Conservation (phyloP, 1,284 basidiomycete genomes). For the Caloboletus firmus region DNA sequence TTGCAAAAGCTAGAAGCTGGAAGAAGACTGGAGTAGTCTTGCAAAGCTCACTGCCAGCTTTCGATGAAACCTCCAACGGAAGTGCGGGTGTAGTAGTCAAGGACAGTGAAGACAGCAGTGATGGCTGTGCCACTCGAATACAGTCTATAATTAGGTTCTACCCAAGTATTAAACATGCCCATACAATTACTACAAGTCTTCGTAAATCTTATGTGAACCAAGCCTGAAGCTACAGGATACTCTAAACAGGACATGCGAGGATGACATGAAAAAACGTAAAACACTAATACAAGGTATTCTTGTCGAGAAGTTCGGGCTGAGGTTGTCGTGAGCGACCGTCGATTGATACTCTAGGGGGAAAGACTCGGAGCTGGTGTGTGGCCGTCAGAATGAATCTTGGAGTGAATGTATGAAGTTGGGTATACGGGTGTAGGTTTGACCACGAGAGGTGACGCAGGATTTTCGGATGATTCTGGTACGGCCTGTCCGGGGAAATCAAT, state of each 20-base stretch:
- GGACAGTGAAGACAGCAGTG: not conserved
- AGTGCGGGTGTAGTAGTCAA: not conserved
- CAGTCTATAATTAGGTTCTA: conserved; percentile 5
- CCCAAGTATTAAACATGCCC: conserved; percentile 4
- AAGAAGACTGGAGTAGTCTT: not conserved
- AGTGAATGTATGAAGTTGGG: conserved; percentile 26
- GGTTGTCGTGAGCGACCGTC: not conserved
- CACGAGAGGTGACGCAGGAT: conserved; percentile 19
- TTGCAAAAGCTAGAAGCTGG: not conserved
- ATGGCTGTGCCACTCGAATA: not conserved
- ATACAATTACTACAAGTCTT: conserved; percentile 8
- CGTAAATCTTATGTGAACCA: conserved; percentile 1
- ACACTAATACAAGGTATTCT: conserved; percentile 13
- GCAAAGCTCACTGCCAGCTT: not conserved
- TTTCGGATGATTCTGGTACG: conserved; percentile 10
- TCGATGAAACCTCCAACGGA: not conserved
- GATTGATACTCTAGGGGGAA: conserved; percentile 9
- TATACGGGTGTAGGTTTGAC: conserved; percentile 33
- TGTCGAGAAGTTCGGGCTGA: not conserved
- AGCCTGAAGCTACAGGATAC: conserved; percentile 17
- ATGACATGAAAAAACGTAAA: conserved; percentile 2
- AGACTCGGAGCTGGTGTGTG: not conserved
- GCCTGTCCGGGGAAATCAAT: not conserved
- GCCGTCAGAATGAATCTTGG: conserved; percentile 5
- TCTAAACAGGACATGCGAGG: conserved; percentile 11